phyloP scores from a whole-genome alignment of 805 yeast species.

The Debaryomyces prosopidis region DNA sequence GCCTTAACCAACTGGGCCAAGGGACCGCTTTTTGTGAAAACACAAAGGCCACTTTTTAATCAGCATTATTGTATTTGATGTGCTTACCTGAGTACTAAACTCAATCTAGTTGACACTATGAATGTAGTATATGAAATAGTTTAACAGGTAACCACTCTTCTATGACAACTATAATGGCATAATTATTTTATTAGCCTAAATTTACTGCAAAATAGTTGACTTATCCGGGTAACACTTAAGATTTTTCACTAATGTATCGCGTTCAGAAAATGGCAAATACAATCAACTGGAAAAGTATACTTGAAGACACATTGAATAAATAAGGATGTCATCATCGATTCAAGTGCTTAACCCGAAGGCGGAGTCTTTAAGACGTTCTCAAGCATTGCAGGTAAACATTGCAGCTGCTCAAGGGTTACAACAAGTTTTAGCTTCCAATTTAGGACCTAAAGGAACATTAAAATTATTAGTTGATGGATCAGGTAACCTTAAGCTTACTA shows the following conservation, averaged over 20 bases:
- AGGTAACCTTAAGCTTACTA: conserved; percentile 91
- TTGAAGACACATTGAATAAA: conserved; percentile 1
- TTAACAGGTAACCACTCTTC: too few species aligned
- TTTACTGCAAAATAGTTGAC: too few species aligned
- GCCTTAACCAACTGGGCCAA: conserved; percentile 57
- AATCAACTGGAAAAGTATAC: not conserved
- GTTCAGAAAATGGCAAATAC: conserved; percentile 7
- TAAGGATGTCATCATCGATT: conserved; percentile 55
- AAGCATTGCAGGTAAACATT: conserved; percentile 92
- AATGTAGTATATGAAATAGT: too few species aligned
- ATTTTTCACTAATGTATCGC: conserved; percentile 3
- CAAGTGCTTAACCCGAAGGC: conserved; percentile 97
- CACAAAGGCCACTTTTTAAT: too few species aligned
- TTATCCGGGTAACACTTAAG: conserved; percentile 3
- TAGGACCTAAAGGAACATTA: conserved; percentile 96
- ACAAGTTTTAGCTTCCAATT: conserved; percentile 83
- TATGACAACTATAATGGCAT: too few species aligned
- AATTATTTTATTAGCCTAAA: too few species aligned
- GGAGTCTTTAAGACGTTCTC: conserved; percentile 92
- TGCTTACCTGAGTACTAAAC: too few species aligned
- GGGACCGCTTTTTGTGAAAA: conserved; percentile 34
- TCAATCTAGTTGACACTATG: too few species aligned
- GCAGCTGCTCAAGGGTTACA: conserved; percentile 97
- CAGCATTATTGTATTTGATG: too few species aligned
- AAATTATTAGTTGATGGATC: conserved; percentile 97